phyloP scores from a whole-genome alignment of 2,329 filamentous ascomycete species.

The Achaetomium macrosporum region DNA sequence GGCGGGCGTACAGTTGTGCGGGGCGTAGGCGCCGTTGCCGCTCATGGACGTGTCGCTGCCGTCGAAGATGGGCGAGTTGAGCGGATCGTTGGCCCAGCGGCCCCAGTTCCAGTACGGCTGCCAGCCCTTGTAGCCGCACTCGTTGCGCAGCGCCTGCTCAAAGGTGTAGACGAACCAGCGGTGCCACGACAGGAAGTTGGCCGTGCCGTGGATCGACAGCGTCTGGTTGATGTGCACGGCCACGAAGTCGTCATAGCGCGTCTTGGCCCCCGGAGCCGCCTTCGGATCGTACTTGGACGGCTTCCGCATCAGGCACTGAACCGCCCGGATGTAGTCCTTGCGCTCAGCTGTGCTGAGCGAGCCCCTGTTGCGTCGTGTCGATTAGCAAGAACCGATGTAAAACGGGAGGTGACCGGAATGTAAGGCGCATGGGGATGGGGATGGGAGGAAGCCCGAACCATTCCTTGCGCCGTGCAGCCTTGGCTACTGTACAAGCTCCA shows the following conservation, averaged over 20 bases:
- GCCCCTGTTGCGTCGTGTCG: background rate
- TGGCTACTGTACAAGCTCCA: no score
- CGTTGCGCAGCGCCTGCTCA: constrained; percentile 27
- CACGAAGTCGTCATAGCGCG: constrained; percentile 45
- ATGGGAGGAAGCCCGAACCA: no score
- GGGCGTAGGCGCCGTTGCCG: constrained; percentile 37
- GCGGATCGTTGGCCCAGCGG: constrained; percentile 32
- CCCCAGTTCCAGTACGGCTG: constrained; percentile 40
- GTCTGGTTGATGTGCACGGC: constrained; percentile 45
- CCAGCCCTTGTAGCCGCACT: constrained; percentile 33
- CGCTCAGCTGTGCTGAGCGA: constrained; percentile 27
- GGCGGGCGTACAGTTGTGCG: constrained; percentile 23
- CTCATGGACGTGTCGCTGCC: constrained; percentile 41
- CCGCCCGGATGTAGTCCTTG: constrained; percentile 39
- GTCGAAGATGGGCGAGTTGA: constrained; percentile 42
- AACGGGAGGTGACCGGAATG: no score
- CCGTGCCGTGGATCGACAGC: constrained; percentile 38
- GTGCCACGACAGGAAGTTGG: constrained; percentile 31
- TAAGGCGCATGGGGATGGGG: no score
- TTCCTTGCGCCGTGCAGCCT: no score
- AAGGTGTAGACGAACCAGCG: constrained; percentile 27
- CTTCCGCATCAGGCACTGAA: constrained; percentile 37
- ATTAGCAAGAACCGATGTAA: background rate
- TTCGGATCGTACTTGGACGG: constrained; percentile 4
- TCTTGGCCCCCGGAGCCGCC: constrained; percentile 36